phyloP scores from a whole-genome alignment of 345 rosid species.

The Aethionema arabicum region DNA sequence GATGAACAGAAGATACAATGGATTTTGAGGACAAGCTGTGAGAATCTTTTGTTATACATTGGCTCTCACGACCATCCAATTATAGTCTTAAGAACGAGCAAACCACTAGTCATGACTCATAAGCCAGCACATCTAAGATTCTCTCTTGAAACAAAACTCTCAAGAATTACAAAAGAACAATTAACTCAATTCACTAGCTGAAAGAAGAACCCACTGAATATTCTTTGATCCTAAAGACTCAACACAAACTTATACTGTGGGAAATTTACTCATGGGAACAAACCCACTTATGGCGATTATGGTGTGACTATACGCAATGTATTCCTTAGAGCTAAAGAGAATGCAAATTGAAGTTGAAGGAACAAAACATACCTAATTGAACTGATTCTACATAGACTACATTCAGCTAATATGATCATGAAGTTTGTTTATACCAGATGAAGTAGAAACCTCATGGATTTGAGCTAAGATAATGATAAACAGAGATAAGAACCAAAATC shows the following conservation, averaged over 20 bases:
- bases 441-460: background rate
- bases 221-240: constrained; percentile 7
- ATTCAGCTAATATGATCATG: background rate
- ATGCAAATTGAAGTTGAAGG: background rate
- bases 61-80: constrained; percentile 24
- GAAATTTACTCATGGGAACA: background rate
- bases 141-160: constrained; percentile 4
- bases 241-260: background rate
- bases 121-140: constrained; percentile 25
- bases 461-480: background rate
- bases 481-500: constrained; percentile 6
- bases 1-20: constrained; percentile 1
- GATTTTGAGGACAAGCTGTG: constrained; percentile 20
- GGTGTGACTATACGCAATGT: too few species aligned
- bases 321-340: background rate
- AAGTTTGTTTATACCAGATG: background rate
- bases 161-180: constrained; percentile 8
- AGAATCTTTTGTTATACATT: constrained; percentile 13
- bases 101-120: constrained; percentile 18
- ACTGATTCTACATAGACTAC: constrained; percentile 3
- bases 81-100: constrained; percentile 21
- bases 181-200: background rate
- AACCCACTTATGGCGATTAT: too few species aligned
- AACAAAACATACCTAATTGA: constrained; percentile 1
- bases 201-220: background rate